Evolutionary conservation across 371 early-diverging fungal genomes (phyloP).

Genomic region (Rhizomucor miehei): DNA sequence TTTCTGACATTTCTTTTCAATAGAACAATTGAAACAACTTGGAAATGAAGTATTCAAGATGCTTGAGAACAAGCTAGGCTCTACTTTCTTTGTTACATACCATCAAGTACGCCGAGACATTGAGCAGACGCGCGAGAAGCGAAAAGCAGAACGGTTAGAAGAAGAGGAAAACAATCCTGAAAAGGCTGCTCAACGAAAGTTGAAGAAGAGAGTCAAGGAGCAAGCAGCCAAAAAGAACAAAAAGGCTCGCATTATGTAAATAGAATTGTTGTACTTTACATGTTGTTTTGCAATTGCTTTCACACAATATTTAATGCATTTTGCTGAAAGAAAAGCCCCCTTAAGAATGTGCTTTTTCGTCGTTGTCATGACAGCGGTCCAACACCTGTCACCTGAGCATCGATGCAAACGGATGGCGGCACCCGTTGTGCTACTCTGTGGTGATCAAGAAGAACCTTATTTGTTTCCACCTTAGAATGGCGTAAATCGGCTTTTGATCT

Average conservation of each 20-base stretch:
- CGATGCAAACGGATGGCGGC: too few relatives aligned
- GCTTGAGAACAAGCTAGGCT: constrained; percentile 77
- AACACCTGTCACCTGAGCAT: too few relatives aligned
- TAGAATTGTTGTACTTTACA: background rate
- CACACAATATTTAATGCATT: too few relatives aligned
- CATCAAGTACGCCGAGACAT: constrained; percentile 58
- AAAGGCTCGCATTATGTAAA: background rate
- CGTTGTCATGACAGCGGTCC: too few relatives aligned
- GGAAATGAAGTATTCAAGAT: constrained; percentile 82
- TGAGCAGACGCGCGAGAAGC: constrained; percentile 55
- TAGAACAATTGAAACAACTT: constrained; percentile 72
- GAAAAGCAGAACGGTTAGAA: constrained; percentile 45
- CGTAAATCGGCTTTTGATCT: too few relatives aligned
- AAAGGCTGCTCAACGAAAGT: background rate
- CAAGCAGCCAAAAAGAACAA: constrained; percentile 11
- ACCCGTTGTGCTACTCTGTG: too few relatives aligned
- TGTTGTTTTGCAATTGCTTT: too few relatives aligned
- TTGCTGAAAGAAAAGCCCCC: too few relatives aligned
- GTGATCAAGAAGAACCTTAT: too few relatives aligned
- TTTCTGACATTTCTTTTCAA: background rate
- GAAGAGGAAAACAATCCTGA: background rate
- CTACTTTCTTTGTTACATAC: constrained; percentile 71
- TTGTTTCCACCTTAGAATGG: too few relatives aligned
- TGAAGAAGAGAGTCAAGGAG: background rate
- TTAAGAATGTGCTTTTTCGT: too few relatives aligned